A percentile compares a stretch with the other conserved stretches of the same genome.
Evolutionary conservation across 495 filamentous ascomycete genomes (phyloP).

Genomic region (Daldinia childiae): DNA sequence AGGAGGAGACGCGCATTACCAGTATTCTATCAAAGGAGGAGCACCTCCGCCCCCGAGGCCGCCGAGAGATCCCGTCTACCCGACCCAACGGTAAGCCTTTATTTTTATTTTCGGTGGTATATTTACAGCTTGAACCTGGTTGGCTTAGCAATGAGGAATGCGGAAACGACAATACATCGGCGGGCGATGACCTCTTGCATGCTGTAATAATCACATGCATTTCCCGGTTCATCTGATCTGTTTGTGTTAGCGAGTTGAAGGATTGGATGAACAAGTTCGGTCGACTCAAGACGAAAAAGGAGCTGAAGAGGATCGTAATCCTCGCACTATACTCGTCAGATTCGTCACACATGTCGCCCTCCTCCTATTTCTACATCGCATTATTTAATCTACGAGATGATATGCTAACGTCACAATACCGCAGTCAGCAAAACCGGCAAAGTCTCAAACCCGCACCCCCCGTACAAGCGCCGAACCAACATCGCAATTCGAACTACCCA

Average conservation of each 20-base stretch:
- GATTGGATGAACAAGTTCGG: constrained; percentile 19
- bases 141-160: not conserved
- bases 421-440: constrained; percentile 35
- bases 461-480: constrained; percentile 45
- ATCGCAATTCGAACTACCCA: constrained; percentile 47
- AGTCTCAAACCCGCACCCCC: constrained; percentile 38
- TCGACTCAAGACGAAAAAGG: constrained; percentile 7
- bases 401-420: constrained; percentile 42
- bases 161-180: not conserved
- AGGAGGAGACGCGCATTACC: constrained; percentile 43
- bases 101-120: constrained; percentile 12
- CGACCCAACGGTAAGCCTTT: constrained; percentile 33
- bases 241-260: constrained; percentile 21
- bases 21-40: constrained; percentile 45
- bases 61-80: constrained; percentile 26
- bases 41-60: constrained; percentile 31
- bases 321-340: constrained; percentile 24
- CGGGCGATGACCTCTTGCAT: constrained; percentile 22
- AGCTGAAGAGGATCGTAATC: constrained; percentile 30
- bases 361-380: constrained; percentile 12
- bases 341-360: constrained; percentile 20
- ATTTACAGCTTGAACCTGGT: not conserved
- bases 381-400: constrained; percentile 20
- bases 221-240: constrained; percentile 6
- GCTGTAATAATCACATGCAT: constrained; percentile 32